Evolutionary conservation across 2,329 filamentous ascomycete genomes (phyloP).

Genomic region (Beauveria brongniartii): DNA sequence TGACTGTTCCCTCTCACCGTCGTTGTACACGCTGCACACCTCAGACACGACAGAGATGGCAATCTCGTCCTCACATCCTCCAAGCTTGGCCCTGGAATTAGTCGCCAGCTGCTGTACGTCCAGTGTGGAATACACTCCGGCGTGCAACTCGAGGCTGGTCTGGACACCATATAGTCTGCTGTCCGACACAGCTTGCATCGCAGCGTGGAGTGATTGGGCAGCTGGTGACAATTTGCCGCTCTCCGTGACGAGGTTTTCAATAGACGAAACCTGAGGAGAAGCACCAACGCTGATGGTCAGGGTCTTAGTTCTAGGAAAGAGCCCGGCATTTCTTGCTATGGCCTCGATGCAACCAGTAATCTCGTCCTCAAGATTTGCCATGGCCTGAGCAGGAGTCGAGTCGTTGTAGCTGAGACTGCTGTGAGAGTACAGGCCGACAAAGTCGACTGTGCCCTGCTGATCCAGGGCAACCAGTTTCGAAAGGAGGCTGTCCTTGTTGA

Average conservation of each 20-base stretch:
- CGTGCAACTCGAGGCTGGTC: conserved; percentile 48
- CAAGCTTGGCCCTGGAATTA: conserved; percentile 25
- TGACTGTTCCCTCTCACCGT: conserved; percentile 20
- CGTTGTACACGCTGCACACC: conserved; percentile 51
- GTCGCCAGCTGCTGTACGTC: conserved; percentile 60
- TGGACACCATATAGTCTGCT: conserved; percentile 6
- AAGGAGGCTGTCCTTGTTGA: conserved; percentile 33
- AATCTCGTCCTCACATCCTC: conserved; percentile 35
- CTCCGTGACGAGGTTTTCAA: conserved; percentile 18
- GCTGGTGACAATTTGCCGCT: not conserved
- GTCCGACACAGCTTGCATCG: not conserved
- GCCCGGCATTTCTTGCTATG: conserved; percentile 3
- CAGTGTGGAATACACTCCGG: conserved; percentile 56
- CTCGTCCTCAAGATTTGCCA: conserved; percentile 22
- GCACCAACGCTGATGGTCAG: conserved; percentile 25
- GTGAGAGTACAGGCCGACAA: conserved; percentile 25
- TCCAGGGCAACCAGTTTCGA: conserved; percentile 23
- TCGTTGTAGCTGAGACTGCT: conserved; percentile 26
- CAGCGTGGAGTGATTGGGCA: conserved; percentile 8
- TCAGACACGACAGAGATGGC: conserved; percentile 52
- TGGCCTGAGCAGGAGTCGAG: conserved; percentile 19
- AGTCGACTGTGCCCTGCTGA: not conserved
- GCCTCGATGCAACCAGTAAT: conserved; percentile 24
- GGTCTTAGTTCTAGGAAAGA: conserved; percentile 14
- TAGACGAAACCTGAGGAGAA: conserved; percentile 23